A percentile compares a stretch with the other conserved stretches of the same genome.
phyloP scores from a whole-genome alignment of 1,284 basidiomycete species.

The Austroboletus novae-zelandiae region DNA sequence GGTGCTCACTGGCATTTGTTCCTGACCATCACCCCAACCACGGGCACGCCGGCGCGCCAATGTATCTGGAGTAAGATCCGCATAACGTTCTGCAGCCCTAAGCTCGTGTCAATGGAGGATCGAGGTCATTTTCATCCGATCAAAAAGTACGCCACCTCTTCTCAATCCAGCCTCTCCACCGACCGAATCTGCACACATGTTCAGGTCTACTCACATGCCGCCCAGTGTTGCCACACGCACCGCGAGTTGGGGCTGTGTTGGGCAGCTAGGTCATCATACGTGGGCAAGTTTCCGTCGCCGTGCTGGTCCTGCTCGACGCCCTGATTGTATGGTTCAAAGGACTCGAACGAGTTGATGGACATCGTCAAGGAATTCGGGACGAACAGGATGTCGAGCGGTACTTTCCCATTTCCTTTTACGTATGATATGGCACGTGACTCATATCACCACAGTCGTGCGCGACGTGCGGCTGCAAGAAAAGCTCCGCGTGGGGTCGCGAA shows the following conservation, averaged over 20 bases:
- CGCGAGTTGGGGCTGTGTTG: conserved; percentile 77
- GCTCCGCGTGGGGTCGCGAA: neutral
- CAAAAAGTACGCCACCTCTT: conserved; percentile 54
- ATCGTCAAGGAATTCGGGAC: conserved; percentile 7
- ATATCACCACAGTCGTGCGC: too few relatives aligned
- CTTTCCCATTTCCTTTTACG: conserved; percentile 4
- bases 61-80: conserved; percentile 59
- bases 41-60: conserved; percentile 53
- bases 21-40: conserved; percentile 59
- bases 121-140: neutral
- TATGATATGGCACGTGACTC: conserved; percentile 12
- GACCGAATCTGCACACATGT: conserved; percentile 56
- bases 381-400: neutral
- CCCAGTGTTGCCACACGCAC: conserved; percentile 30
- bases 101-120: conserved; percentile 8
- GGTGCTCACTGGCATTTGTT: conserved; percentile 14
- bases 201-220: conserved; percentile 5
- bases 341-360: conserved; percentile 21
- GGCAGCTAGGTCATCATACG: conserved; percentile 71
- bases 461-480: neutral
- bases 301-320: conserved; percentile 56
- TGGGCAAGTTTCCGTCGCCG: conserved; percentile 62
- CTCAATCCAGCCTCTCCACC: conserved; percentile 83
- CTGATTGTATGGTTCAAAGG: conserved; percentile 24
- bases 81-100: conserved; percentile 80